Percentiles rank a stretch among this genome's conserved stretches.
phyloP scores from a whole-genome alignment of 1,284 basidiomycete species.

The Fereydounia khargensis region DNA sequence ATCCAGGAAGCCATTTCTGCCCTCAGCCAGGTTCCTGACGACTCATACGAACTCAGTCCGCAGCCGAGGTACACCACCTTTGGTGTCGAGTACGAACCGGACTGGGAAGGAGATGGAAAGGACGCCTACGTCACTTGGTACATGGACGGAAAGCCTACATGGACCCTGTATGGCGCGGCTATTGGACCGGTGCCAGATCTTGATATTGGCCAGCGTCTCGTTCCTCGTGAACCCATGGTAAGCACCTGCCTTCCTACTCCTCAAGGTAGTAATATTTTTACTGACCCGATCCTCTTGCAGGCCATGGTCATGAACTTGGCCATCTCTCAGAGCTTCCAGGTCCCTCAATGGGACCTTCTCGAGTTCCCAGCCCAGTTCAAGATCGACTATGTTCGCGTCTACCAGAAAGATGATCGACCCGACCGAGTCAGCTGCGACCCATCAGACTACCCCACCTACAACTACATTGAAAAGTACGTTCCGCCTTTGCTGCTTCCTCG shows the following conservation, averaged over 20 bases:
- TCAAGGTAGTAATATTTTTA: too few species aligned
- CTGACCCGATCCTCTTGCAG: constrained; percentile 1
- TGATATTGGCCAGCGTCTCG: constrained; percentile 36
- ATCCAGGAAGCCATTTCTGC: constrained; percentile 55
- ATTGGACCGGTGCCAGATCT: constrained; percentile 30
- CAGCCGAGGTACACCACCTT: constrained; percentile 32
- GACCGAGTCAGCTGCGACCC: constrained; percentile 33
- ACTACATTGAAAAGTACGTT: constrained; percentile 46
- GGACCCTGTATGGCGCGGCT: constrained; percentile 38
- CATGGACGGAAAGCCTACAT: constrained; percentile 50
- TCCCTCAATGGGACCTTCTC: constrained; percentile 16
- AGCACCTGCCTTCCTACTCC: too few species aligned
- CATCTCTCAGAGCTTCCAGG: constrained; percentile 45
- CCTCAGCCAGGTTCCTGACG: constrained; percentile 38
- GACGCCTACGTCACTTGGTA: constrained; percentile 49
- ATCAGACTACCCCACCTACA: constrained; percentile 31
- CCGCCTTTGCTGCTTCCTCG: too few species aligned
- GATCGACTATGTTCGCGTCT: constrained; percentile 41
- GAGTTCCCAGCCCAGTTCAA: constrained; percentile 20
- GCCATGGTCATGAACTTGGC: constrained; percentile 38
- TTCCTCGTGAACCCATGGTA: constrained; percentile 52
- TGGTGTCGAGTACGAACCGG: constrained; percentile 56
- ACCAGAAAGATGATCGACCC: constrained; percentile 27
- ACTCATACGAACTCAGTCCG: constrained; percentile 30
- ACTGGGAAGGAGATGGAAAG: constrained; percentile 38